Evolutionary conservation across 495 filamentous ascomycete species (phyloP), one percentile per base, ranked within the genome.

Genomic region (Aspergillus sclerotiicarbonarius): DNA sequence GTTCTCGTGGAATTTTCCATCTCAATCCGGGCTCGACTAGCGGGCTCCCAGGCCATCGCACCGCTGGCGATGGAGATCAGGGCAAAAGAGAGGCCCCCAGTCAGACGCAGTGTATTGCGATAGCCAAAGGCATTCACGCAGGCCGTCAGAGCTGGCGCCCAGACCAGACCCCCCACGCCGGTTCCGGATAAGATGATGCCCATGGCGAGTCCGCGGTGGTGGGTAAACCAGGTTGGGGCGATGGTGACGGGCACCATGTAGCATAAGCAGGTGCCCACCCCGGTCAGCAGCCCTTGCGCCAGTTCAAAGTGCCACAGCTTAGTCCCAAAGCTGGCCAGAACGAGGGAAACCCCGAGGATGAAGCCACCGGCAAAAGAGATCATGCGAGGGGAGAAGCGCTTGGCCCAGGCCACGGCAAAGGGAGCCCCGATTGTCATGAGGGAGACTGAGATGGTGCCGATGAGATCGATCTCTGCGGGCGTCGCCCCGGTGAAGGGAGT

Each of bases 101-200:
- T 46, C 44, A 46, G 3, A 10, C 44, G 44, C 6, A 46, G 44
- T 9, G 44, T 46, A 21, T 46, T 46, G n/a, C 44, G 44, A 13
- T 20, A 46, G 44, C 44, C 44, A 0, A 46, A 16, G 13, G 18
- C 8, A 18, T 46, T 21, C n/a, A 46, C 44, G 44, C 44, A 21
- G 44, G 44, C 44, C 8, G 44, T 46, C 25, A 46, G 44, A 21
- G 44, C 44, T 46, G 44, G 44, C 44, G 44, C 44, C 44, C 44
- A 46, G 8, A 46, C 44, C 0, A 46, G 44, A 8, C 44, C 44
- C 0, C 44, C 44, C 18, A 46, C 44, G 2, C 44, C 44, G 9
- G 44, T 46, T 4, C 44, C 44, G 3, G 44, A 15, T 21, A 46
- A 21, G 44, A 46, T 46, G 16, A 46, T 46, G 8, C 44, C 44